Evolutionary conservation across 805 yeast species (phyloP), one percentile per base, ranked within the genome.

Genomic region (Suhomyces pyralidae): DNA sequence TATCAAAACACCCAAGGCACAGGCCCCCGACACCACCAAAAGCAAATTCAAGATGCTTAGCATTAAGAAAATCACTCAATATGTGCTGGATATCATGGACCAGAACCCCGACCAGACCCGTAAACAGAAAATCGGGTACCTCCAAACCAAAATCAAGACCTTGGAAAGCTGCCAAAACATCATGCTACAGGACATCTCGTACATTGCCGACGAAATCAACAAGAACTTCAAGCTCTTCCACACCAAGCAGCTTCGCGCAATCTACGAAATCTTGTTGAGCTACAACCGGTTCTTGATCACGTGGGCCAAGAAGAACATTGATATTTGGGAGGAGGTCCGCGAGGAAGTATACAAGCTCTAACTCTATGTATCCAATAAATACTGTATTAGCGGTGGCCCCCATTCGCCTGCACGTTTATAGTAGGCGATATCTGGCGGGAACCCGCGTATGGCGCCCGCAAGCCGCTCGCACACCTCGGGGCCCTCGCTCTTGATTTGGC

Each of bases 261-360:
- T 85, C 48, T 76, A 76, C 55, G 72, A 72, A 47, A 82, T 84
- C 57, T 71, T 85, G 51, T 51, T 68, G 43, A 79, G 82, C 15
- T 85, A 83, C 61, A 77, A 84, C 50, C 68, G 79, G 34, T 80
- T 82, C 51, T 77, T 85, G 34, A 68, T 82, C 28, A 81, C 79
- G 51, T 85, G 90, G 90, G 87, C 88, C 5, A 77, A 75, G 60
- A 82, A 83, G 69, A 85, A 85, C 61, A 67, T 83, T 43, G 88
- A 84, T 58, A 75, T 80, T 36, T 85, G 90, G 89, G 82, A 81
- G 54, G 88, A 82, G 53, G 81, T 85, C n/a, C 77, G 63, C 52
- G 77, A 72, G 17, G 80, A 74, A 48, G 59, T 76, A 14, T 49
- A 54, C 14, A 65, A 62, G 53, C 42, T 38, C 22, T 38, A 17